A percentile compares a stretch with the other conserved stretches of the same genome.
phyloP scores from a whole-genome alignment of 768 basidiomycete species.

The Lyophyllum decastes region DNA sequence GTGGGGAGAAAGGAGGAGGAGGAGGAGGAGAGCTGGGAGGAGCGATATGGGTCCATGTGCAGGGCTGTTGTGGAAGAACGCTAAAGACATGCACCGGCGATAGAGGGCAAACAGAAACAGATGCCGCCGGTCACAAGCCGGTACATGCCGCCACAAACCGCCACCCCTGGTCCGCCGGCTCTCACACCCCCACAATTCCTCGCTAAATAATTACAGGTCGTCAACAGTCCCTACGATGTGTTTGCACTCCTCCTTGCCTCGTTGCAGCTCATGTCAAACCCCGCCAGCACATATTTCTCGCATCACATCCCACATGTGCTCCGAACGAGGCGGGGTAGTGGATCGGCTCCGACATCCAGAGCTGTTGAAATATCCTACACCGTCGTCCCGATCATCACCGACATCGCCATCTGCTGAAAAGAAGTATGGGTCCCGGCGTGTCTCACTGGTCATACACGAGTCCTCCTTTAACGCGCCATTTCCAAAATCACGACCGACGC shows the following conservation, averaged over 20 bases:
- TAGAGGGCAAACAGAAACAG: conserved; percentile 20
- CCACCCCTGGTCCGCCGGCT: conserved; percentile 22
- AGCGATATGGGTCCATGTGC: conserved; percentile 39
- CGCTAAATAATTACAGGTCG: neutral
- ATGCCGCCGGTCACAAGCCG: conserved; percentile 34
- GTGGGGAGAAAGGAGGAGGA: conserved; percentile 23
- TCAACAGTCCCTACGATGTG: neutral
- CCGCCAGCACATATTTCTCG: conserved; percentile 20
- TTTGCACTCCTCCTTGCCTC: neutral
- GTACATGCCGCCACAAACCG: conserved; percentile 15
- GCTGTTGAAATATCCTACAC: neutral
- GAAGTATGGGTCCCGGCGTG: no score
- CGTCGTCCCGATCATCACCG: neutral
- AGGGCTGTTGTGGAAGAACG: conserved; percentile 20
- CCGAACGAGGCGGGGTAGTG: conserved; percentile 2
- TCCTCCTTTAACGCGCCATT: neutral
- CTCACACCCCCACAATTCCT: conserved; percentile 3
- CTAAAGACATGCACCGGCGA: conserved; percentile 23
- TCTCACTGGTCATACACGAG: neutral
- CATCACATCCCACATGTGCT: neutral
- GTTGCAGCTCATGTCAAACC: neutral
- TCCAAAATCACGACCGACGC: neutral
- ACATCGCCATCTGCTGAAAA: no score
- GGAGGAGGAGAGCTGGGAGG: conserved; percentile 21
- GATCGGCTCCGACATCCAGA: neutral